Evolutionary conservation across 2,329 filamentous ascomycete genomes (phyloP), one percentile per base, ranked within the genome.

Genomic region (Xenoacremonium recifei): DNA sequence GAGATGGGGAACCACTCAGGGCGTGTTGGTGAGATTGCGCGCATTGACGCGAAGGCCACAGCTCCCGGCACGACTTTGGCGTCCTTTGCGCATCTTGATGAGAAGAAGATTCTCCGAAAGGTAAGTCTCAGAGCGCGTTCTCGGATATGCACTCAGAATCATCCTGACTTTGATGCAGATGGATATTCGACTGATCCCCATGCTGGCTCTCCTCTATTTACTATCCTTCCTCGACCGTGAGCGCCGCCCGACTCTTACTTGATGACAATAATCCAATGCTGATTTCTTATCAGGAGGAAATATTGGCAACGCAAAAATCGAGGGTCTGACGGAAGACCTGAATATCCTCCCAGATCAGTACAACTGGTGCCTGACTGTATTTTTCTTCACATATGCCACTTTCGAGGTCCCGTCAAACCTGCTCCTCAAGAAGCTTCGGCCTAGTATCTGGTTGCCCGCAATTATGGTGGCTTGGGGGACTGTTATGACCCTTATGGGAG

Each of bases 331-430:
- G 32, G 67, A 80, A 44, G 71, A 76, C 40, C 59, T 78, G 13
- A 47, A 73, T 12, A 79, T 91, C 71, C 77, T 75, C 0, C 62
- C 76, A 4, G 73, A 79, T 42, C 76, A 89, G 59, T 93, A 90
- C 65, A 91, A 90, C 63, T 73, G 80, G 55, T 76, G 80, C 36
- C 71, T 85, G 5, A 75, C 73, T 4, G 79, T 89, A 47, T 93
- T 95, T 71, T 93, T 92, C 71, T 79, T 92, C 49, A 63, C 84
- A 2, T 95, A 93, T 59, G 75, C 85, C 3, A 71, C 85, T 16
- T 89, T 89, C 49, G 87, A 92, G 59, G 79, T 85, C 0, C 70
- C 87, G n/a, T 89, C 84, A 41, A 93, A 93, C 55, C 64, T 92
- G 11, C 65, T 92, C 6, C 77, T 93, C 41, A 93, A 92, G 63